Evolutionary conservation across 768 basidiomycete species (phyloP).

Genomic region (Leccinum broughii): DNA sequence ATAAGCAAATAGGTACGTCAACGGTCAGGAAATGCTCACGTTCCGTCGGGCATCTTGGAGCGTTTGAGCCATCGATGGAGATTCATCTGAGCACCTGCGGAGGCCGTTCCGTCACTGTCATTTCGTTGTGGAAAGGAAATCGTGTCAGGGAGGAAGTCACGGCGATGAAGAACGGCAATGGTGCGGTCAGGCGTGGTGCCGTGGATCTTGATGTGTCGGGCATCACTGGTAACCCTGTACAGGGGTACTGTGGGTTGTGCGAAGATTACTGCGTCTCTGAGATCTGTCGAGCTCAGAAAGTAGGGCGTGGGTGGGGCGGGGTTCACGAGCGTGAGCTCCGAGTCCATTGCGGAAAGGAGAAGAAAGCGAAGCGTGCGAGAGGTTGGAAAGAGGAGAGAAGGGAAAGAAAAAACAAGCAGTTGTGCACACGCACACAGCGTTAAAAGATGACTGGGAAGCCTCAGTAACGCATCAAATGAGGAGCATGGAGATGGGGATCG

Average conservation of each 20-base stretch:
- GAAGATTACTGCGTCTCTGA: constrained; percentile 22
- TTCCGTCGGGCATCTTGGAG: constrained; percentile 24
- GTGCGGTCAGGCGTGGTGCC: constrained; percentile 7
- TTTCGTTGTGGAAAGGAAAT: constrained; percentile 27
- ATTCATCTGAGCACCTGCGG: constrained; percentile 6
- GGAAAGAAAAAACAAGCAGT: background rate
- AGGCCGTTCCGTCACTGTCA: background rate
- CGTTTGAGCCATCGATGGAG: constrained; percentile 31
- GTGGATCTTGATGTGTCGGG: constrained; percentile 20
- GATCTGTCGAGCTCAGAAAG: constrained; percentile 24
- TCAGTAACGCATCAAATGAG: constrained; percentile 4
- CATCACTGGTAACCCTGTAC: constrained; percentile 26
- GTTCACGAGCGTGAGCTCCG: constrained; percentile 28
- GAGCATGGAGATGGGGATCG: background rate
- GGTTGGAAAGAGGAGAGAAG: background rate
- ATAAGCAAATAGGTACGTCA: background rate
- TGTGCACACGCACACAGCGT: background rate
- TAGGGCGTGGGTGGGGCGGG: constrained; percentile 28
- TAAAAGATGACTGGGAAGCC: background rate
- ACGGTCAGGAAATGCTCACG: constrained; percentile 21
- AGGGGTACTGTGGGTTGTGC: constrained; percentile 22
- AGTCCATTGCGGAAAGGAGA: constrained; percentile 26
- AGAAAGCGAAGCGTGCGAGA: background rate
- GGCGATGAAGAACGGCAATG: constrained; percentile 28
- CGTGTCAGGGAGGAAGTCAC: constrained; percentile 29